Evolutionary conservation across 352 stramenopile genomes (phyloP).

Genomic region (Globisporangium orthogonon): DNA sequence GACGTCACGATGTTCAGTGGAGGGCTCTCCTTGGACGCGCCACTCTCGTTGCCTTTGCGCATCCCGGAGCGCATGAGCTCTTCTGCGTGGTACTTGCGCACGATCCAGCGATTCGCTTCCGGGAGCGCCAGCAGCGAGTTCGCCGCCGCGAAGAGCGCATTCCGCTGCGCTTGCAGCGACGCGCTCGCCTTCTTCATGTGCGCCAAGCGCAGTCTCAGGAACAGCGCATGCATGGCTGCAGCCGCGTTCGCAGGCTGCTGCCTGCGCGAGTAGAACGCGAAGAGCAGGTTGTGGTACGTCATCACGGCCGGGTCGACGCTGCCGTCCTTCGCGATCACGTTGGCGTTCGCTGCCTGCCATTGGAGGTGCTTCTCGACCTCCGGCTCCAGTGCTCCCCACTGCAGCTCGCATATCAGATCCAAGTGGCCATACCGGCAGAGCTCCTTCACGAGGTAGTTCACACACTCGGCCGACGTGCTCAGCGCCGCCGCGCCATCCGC

Average conservation of each 20-base stretch:
- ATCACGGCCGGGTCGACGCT: slow-evolving; percentile 37
- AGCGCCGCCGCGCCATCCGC: slow-evolving; percentile 14
- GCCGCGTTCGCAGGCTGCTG: slow-evolving; percentile 60
- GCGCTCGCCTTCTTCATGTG: slow-evolving; percentile 27
- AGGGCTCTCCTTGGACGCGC: not conserved
- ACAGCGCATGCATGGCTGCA: slow-evolving; percentile 49
- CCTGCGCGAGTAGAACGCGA: slow-evolving; percentile 56
- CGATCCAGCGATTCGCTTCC: slow-evolving; percentile 49
- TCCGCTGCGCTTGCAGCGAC: slow-evolving; percentile 50
- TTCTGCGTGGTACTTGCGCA: slow-evolving; percentile 65
- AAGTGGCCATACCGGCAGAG: slow-evolving; percentile 55
- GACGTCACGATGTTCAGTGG: slow-evolving; percentile 55
- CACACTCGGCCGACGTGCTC: slow-evolving; percentile 55
- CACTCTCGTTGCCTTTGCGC: slow-evolving; percentile 6
- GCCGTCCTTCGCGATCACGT: slow-evolving; percentile 27
- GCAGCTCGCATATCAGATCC: slow-evolving; percentile 66
- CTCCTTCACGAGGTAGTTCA: slow-evolving; percentile 71
- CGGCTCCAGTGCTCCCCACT: slow-evolving; percentile 50
- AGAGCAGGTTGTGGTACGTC: slow-evolving; percentile 65
- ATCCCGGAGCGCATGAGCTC: slow-evolving; percentile 22
- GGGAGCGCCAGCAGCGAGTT: slow-evolving; percentile 37
- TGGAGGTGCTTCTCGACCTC: slow-evolving; percentile 68
- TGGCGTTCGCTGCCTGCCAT: slow-evolving; percentile 68
- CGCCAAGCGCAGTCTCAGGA: slow-evolving; percentile 36
- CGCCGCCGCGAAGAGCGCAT: slow-evolving; percentile 44